Evolutionary conservation across 2,329 filamentous ascomycete species (phyloP).

Genomic region (Colletotrichum sansevieriae): DNA sequence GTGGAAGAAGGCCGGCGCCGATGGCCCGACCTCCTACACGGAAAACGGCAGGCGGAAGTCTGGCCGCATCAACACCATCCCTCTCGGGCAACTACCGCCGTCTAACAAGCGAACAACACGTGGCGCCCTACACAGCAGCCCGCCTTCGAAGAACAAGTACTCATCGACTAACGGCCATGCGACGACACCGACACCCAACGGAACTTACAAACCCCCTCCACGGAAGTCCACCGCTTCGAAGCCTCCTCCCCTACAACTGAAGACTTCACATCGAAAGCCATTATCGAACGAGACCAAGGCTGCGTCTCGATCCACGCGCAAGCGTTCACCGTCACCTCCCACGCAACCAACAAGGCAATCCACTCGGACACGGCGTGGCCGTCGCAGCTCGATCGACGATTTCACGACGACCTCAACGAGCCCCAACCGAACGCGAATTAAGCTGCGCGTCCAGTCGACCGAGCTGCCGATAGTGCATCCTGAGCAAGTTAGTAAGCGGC

Average conservation of each 20-base stretch:
- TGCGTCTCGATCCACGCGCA: conserved; percentile 52
- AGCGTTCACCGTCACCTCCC: conserved; percentile 57
- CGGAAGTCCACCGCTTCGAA: conserved; percentile 41
- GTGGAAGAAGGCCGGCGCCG: conserved; percentile 88
- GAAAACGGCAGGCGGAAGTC: conserved; percentile 79
- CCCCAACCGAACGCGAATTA: conserved; percentile 58
- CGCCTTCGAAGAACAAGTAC: conserved; percentile 49
- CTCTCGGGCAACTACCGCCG: conserved; percentile 64
- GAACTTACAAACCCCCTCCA: conserved; percentile 47
- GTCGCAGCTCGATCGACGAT: conserved; percentile 53
- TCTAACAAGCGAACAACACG: conserved; percentile 66
- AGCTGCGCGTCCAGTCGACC: conserved; percentile 61
- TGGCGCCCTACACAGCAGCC: conserved; percentile 53
- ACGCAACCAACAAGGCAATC: conserved; percentile 56
- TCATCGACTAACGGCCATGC: conserved; percentile 48
- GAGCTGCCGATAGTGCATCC: conserved; percentile 71
- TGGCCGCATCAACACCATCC: conserved; percentile 71
- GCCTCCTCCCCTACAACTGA: conserved; percentile 42
- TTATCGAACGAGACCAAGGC: conserved; percentile 49
- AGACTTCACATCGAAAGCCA: conserved; percentile 49
- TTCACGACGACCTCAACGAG: conserved; percentile 41
- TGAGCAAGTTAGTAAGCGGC: conserved; percentile 65
- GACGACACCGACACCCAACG: conserved; percentile 48
- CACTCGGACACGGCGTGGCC: conserved; percentile 58
- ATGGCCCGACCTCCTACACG: conserved; percentile 89